Evolutionary conservation across 805 yeast species (phyloP), one percentile per base, ranked within the genome.

Genomic region (Teunomyces atbi): DNA sequence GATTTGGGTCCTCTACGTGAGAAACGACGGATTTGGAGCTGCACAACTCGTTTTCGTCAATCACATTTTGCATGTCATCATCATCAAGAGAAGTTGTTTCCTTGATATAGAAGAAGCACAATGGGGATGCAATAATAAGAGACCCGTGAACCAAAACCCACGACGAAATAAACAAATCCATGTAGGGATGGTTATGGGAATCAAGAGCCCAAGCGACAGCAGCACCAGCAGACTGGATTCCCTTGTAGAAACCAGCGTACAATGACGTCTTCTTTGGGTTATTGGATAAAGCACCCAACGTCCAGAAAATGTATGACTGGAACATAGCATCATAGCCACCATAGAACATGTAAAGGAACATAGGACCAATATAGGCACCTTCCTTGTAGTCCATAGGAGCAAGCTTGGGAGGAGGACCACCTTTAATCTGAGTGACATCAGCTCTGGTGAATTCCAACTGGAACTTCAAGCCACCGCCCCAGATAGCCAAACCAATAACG

Each of bases 191-290:
- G 10, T 56, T 61, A 29, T 66, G 48, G 26, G 79, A 74, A 56
- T 81, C 84, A 50, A 79, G 61, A 54, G 82, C 65, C 85, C 84
- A 82, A 11, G 74, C 76, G 40, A 82, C 68, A 19, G 82, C 86
- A 11, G 82, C 80, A 58, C 83, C 84, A 7, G 84, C 85, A 34
- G 82, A 74, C 64, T 82, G 86, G 48, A 82, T 61, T 47, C 83
- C 80, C 67, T 82, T 82, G 68, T 81, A 82, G 60, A 78, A 78
- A 34, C 84, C 84, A 15, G 83, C 82, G 55, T 78, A 77, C 48
- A 81, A 60, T 20, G 83, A 80, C 33, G 71, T 66, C 60, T 75
- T 78, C 64, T 79, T 73, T 27, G 83, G 74, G 55, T 77, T 74
- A 60, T 82, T 82, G 46, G 84, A 72, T 46, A 82, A 59, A 36